Base-by-base conservation (phyloP, 129 eudicot genomes). In the Erigeron canadensis region DNA sequence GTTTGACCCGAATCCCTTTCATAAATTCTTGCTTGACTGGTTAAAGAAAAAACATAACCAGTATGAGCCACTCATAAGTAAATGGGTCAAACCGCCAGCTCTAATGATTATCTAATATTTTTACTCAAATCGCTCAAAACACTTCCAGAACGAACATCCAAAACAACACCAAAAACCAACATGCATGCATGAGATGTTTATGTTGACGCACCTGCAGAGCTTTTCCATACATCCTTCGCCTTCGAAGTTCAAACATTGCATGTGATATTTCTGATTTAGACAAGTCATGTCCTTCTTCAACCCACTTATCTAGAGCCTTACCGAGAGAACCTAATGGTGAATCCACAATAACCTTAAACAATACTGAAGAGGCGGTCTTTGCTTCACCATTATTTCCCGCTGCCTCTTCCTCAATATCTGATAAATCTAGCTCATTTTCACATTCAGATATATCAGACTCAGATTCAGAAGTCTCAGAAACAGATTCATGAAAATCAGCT, bases 181-280 rank as follows among this genome's bases (percentile, higher is more conserved):
- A 79, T 28, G 44, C 50, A 69, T 61, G 19, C 54, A 65, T 40
- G 9, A 54, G 38, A 39, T 64, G 65, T 44, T 42, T 8, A 58
- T 16, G 34, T 41, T 11, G 41, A 45, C 16, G 9, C 56, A 95
- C 97, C 99, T 95, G 94, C 76, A 90, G 72, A 60, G 96, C 97
- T 80, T 65, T 90, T 45, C 74, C 77, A 65, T 54, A 87, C 91
- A 90, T 55, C 58, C 66, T 81, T 21, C 91, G 81, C 58, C 63
- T 84, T 34, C 97, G 85, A 40, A 90, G 89, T 54, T 65, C 72
- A 45, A 54, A 21, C 62, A 75, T 77, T 44, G 87, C 23, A 41
- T 46, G 13, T 5, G 73, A 28, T 62, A 87, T 75, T 46, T 84
- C 86, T 2, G 76, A 2, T 38, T 72, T 73, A 44, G 81, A 77